Percentiles rank a stretch among this genome's conserved stretches.
Evolutionary conservation across 2,329 filamentous ascomycete species (phyloP).

Genomic region (Ceratocystis harringtonii): DNA sequence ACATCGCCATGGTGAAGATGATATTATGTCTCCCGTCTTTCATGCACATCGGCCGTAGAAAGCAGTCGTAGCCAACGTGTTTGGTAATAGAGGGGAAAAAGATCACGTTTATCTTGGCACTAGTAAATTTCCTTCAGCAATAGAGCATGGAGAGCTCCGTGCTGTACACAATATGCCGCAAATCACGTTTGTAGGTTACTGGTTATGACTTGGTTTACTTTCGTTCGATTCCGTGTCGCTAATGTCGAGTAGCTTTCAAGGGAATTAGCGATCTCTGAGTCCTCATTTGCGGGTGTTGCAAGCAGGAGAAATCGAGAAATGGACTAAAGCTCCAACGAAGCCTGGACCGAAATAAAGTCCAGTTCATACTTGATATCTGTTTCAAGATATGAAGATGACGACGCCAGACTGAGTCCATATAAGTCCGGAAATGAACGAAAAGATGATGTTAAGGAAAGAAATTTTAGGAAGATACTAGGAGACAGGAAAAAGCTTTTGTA

Average conservation of each 20-base stretch:
- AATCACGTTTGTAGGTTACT: background rate
- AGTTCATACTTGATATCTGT: too few relatives aligned
- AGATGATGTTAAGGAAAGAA: background rate
- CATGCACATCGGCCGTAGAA: conserved; percentile 36
- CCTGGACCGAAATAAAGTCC: background rate
- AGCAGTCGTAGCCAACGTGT: conserved; percentile 31
- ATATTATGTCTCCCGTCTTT: conserved; percentile 37
- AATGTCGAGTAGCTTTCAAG: background rate
- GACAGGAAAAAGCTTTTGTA: conserved; percentile 1
- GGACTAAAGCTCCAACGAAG: background rate
- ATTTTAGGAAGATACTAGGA: background rate
- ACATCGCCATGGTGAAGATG: background rate
- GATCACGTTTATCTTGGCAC: conserved; percentile 35
- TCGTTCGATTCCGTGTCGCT: background rate
- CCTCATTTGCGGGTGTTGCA: background rate
- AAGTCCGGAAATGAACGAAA: background rate
- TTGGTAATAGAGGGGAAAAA: conserved; percentile 40
- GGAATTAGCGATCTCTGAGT: background rate
- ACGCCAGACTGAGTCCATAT: background rate
- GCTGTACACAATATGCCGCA: conserved; percentile 48
- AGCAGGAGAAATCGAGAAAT: background rate
- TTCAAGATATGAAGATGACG: background rate
- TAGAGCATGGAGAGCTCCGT: conserved; percentile 36
- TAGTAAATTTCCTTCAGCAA: conserved; percentile 42
- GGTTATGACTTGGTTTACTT: background rate